These are phyloP conservation scores for Saccharomycopsis sp. DNA, from an alignment of 805 yeast species.

Conservation along the genomic window DNA sequence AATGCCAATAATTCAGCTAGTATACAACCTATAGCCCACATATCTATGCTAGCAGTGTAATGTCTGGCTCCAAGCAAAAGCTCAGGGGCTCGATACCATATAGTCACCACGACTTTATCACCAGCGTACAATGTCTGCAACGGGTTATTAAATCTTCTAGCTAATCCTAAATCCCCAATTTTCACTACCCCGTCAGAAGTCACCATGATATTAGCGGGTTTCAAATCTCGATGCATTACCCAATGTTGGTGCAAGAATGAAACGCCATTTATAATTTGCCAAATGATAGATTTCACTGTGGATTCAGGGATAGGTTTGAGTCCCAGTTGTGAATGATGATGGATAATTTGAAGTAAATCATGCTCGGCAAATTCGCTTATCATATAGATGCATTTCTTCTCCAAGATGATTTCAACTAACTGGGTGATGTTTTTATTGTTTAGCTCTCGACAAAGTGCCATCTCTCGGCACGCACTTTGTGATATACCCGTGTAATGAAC, in stretches of 20 bases:
- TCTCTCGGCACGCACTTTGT: slow-evolving; percentile 93
- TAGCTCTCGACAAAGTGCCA: slow-evolving; percentile 89
- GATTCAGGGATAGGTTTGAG: slow-evolving; percentile 68
- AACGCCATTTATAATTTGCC: slow-evolving; percentile 92
- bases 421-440: slow-evolving; percentile 72
- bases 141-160: slow-evolving; percentile 81
- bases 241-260: slow-evolving; percentile 90
- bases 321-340: slow-evolving; percentile 88
- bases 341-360: slow-evolving; percentile 89
- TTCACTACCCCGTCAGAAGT: slow-evolving; percentile 84
- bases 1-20: slow-evolving; percentile 84
- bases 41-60: slow-evolving; percentile 85
- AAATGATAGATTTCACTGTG: slow-evolving; percentile 75
- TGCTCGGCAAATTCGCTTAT: slow-evolving; percentile 95
- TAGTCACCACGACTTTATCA: slow-evolving; percentile 93
- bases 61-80: slow-evolving; percentile 84
- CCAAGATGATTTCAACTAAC: slow-evolving; percentile 76
- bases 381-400: slow-evolving; percentile 87
- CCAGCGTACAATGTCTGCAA: slow-evolving; percentile 83
- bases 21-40: slow-evolving; percentile 96
- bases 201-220: slow-evolving; percentile 98
- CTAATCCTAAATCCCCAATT: slow-evolving; percentile 91
- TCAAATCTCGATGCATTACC: slow-evolving; percentile 91
- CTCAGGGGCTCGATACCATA: slow-evolving; percentile 96
- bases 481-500: slow-evolving; percentile 90